A percentile compares a stretch with the other conserved stretches of the same genome.
phyloP scores from a whole-genome alignment of 495 filamentous ascomycete genomes.

The Bacidia gigantensis region DNA sequence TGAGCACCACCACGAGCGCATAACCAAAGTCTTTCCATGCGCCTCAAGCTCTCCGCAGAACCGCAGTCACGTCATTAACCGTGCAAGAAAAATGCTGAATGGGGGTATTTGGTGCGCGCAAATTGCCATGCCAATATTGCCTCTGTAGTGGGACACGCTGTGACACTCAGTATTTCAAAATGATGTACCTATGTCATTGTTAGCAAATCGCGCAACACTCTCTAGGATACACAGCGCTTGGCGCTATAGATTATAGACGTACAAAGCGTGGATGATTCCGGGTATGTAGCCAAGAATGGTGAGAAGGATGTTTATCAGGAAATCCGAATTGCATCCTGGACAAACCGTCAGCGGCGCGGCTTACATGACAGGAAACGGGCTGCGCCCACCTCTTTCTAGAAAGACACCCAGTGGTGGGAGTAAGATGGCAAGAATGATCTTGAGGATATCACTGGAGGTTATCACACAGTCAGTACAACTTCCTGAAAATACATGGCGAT shows the following conservation, averaged over 20 bases:
- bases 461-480: not conserved
- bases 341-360: not conserved
- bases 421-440: conserved; percentile 79
- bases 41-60: not conserved
- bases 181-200: conserved; percentile 35
- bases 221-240: not conserved
- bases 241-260: too few species aligned
- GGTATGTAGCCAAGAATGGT: conserved; percentile 74
- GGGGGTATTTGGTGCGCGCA: not conserved
- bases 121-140: not conserved
- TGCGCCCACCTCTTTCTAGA: conserved; percentile 44
- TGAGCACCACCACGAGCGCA: not conserved
- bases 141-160: conserved; percentile 5
- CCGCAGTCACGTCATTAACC: not conserved
- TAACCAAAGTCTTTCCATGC: not conserved
- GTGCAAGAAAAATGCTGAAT: not conserved
- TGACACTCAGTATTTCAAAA: conserved; percentile 37
- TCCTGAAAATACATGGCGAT: too few species aligned
- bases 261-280: conserved; percentile 63
- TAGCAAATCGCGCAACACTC: conserved; percentile 3
- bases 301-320: conserved; percentile 78
- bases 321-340: conserved; percentile 58
- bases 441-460: conserved; percentile 63
- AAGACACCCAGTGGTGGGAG: conserved; percentile 85
- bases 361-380: not conserved